phyloP scores from a whole-genome alignment of 2,329 filamentous ascomycete species.

The Penicillium janthinellum region DNA sequence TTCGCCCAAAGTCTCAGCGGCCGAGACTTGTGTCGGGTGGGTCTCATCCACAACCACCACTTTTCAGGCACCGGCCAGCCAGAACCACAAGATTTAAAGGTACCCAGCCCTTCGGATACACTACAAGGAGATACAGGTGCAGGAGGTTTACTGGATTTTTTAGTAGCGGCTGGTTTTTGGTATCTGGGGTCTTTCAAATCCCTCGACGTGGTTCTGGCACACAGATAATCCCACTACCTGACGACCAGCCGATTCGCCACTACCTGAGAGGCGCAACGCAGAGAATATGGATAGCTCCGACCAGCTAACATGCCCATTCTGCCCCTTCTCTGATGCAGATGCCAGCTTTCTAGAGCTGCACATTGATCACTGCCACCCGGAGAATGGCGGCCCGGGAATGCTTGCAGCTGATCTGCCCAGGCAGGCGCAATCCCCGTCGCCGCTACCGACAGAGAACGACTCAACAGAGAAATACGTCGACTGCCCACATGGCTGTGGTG shows the following conservation, averaged over 20 bases:
- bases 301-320: slow-evolving; percentile 47
- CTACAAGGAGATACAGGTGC: too few relatives aligned
- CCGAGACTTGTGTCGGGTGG: neutral
- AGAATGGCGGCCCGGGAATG: slow-evolving; percentile 33
- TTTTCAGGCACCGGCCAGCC: neutral
- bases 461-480: slow-evolving; percentile 47
- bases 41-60: neutral
- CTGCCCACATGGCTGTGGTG: slow-evolving; percentile 63
- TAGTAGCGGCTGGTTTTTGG: neutral
- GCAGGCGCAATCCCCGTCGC: slow-evolving; percentile 3
- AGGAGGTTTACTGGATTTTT: too few relatives aligned
- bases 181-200: neutral
- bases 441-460: slow-evolving; percentile 13
- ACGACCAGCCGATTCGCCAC: neutral
- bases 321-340: slow-evolving; percentile 45
- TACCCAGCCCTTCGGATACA: neutral
- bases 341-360: slow-evolving; percentile 46
- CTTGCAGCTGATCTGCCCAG: slow-evolving; percentile 20
- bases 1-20: neutral
- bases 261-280: neutral
- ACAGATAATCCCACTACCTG: neutral
- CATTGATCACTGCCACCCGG: slow-evolving; percentile 49
- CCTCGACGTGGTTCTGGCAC: neutral
- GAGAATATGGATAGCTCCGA: slow-evolving; percentile 24
- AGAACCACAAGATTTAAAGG: neutral